Base-by-base conservation (phyloP, 768 basidiomycete genomes). In the Steccherinum ochraceum region DNA sequence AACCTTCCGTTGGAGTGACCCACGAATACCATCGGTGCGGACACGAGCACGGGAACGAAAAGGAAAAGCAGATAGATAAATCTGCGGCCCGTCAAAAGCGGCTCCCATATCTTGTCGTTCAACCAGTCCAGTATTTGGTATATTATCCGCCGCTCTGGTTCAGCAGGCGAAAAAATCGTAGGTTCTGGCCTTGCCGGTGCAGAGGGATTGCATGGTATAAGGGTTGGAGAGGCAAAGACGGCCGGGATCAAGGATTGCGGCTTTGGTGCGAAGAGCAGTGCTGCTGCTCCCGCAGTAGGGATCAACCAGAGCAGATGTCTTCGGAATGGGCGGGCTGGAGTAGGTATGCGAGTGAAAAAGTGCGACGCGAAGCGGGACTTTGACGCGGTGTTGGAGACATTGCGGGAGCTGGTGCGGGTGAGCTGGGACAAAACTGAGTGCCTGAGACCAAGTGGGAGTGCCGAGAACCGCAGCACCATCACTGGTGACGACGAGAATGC, bases 31-130 rank as follows among this genome's bases (percentile, higher is more conserved):
- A 97, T 89, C 0, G 95, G 94, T 46, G 82, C 78, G 2, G 82
- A 74, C 44, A 94, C 42, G 47, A 99, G 78, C 52, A 97, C 91
- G 1, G 96, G 96, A 3, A 86, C 68, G 67, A 99, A 98, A 49
- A 98, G 73, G 54, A 77, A 66, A 56, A 86, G 84, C 19, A 99
- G 80, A 59, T 88, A 80, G 21, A 93, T 66, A 70, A 98, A 97
- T 40, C 96, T 80, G 48, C 77, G 72, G 21, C 84, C 79, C 0
- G 92, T 97, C 44, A 87, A 74, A 46, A 98, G 64, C 12, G 93
- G 95, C 62, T 97, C 93, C 78, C 87, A 79, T 58, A 98, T 68
- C 47, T 72, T 74, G 48, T 76, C 70, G 40, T 73, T 74, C 16
- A 93, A 58, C 45, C 88, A 60, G 12, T 62, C 54, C 7, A 65